Base-by-base conservation (phyloP, 164 flowering plant species). In the Sedum album region DNA sequence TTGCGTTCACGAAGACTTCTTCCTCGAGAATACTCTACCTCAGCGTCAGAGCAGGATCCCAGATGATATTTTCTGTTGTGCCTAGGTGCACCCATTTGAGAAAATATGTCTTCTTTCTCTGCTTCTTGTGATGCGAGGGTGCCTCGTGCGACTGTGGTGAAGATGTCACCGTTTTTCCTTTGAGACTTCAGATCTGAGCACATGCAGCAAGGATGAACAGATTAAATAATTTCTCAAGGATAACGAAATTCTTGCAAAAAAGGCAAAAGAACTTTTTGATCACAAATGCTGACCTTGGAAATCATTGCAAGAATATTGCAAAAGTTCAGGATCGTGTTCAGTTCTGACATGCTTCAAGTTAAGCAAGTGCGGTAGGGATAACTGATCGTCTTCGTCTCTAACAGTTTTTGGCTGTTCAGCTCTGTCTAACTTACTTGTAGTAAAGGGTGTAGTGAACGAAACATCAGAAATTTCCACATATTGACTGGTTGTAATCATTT, bases 21-120 rank as follows among this genome's bases (percentile, higher is more conserved):
- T 42, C 87, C 89, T 77, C 94, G 83, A 73, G 94, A 76, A 72
- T 89, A 89, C 60, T 93, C 98, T 66, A 91, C 72, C 76, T 91
- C 98, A 41, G 97, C 94, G 75, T 93, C 97, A 31, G 98, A 89
- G 73, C 81, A 73, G 42, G 93, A 91, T 31, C 93, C 93, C 66
- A 75, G n/a, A 28, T 78, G 80, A 68, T 77, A 82, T 71, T 85
- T 88, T 66, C 85, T 77, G 73, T 78, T 57, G 11, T 67, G 67
- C 73, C 76, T 85, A 20, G 79, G 72, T 60, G 78, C 74, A 18
- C 83, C 84, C 84, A 81, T 77, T 79, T 74, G 84, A 2, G 88
- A 72, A 68, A 85, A 80, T 67, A 83, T 77, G 61, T 82, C 86
- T 30, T 87, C 89, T 48, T 82, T 88, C 66, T 84, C 87, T 8